Conservation (phyloP, 208 protist species). For the Crithidia thermophila region DNA sequence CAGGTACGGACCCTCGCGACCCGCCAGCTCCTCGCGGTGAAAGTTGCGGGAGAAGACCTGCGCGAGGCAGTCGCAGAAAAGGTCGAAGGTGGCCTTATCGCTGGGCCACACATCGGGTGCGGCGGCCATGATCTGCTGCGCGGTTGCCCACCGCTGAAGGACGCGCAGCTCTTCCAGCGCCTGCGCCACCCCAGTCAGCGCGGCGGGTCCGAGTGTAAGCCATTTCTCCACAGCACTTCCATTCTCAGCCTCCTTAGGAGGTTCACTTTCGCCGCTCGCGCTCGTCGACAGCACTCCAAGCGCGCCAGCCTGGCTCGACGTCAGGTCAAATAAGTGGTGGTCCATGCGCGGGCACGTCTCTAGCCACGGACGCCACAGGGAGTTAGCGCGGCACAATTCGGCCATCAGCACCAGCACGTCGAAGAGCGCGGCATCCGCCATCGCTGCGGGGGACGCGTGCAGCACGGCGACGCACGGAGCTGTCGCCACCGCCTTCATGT, state of each 20-base stretch:
- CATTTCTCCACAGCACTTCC: no score
- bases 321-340: constrained; percentile 70
- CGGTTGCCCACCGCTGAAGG: constrained; percentile 48
- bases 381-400: constrained; percentile 49
- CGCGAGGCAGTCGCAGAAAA: constrained; percentile 76
- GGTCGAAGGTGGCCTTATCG: constrained; percentile 36
- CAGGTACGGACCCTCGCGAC: constrained; percentile 82
- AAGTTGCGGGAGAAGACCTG: constrained; percentile 89
- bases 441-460: constrained; percentile 20
- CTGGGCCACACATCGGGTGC: constrained; percentile 60
- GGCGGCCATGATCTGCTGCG: constrained; percentile 48
- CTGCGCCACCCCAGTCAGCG: constrained; percentile 57
- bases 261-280: neutral
- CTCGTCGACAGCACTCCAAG: constrained; percentile 24
- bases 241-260: no score
- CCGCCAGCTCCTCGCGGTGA: constrained; percentile 76
- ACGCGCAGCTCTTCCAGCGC: constrained; percentile 65
- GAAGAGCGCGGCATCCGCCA: constrained; percentile 36
- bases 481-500: constrained; percentile 41
- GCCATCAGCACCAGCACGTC: constrained; percentile 79
- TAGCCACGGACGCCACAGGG: constrained; percentile 72
- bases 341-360: constrained; percentile 76
- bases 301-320: constrained; percentile 19
- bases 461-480: constrained; percentile 47
- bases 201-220: neutral